phyloP scores from a whole-genome alignment of 768 basidiomycete species.

The Boletus speciosus region DNA sequence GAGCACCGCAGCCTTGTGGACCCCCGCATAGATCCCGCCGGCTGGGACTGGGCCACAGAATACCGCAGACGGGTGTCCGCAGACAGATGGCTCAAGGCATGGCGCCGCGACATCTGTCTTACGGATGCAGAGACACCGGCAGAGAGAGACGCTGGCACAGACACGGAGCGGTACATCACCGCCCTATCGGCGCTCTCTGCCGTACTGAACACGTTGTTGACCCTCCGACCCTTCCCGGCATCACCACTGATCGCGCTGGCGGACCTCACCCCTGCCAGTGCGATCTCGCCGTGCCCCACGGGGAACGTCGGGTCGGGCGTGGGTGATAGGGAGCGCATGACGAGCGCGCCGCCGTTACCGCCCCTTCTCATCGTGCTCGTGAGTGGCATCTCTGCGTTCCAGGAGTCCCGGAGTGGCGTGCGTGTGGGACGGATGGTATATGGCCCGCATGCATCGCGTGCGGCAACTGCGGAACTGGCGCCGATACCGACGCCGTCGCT shows the following conservation, averaged over 20 bases:
- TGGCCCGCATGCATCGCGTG: conserved; percentile 16
- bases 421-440: conserved; percentile 16
- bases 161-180: neutral
- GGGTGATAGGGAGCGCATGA: conserved; percentile 21
- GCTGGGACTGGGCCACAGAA: conserved; percentile 24
- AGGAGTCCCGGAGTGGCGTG: conserved; percentile 25
- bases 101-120: conserved; percentile 16
- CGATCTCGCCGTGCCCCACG: conserved; percentile 6
- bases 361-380: conserved; percentile 27
- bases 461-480: neutral
- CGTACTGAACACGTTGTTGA: conserved; percentile 34
- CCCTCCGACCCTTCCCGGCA: conserved; percentile 30
- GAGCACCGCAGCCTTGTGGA: conserved; percentile 25
- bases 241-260: conserved; percentile 22
- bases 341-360: conserved; percentile 33
- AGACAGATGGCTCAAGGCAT: conserved; percentile 24
- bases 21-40: conserved; percentile 16
- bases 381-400: conserved; percentile 5
- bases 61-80: conserved; percentile 23
- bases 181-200: conserved; percentile 25
- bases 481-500: conserved; percentile 26
- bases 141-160: neutral
- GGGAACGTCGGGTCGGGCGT: conserved; percentile 4
- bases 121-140: neutral
- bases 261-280: conserved; percentile 7